Percentiles rank a stretch among this genome's conserved stretches.
These are phyloP conservation scores for Ogataea degrootiae DNA, from an alignment of 805 yeast genomes.

Conservation along the genomic window DNA sequence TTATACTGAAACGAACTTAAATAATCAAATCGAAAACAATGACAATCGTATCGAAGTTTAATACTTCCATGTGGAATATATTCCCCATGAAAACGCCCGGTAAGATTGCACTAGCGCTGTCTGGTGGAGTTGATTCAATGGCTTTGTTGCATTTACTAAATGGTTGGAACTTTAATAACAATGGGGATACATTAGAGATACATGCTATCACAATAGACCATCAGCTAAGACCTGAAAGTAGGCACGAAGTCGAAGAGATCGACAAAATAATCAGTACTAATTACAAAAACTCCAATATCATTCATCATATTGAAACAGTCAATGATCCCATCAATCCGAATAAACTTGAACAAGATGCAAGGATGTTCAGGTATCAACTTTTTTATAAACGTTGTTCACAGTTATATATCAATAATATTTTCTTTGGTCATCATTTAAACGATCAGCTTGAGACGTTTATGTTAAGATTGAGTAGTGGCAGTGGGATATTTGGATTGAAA, in stretches of 20 bases:
- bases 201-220: slow-evolving; percentile 68
- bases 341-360: slow-evolving; percentile 50
- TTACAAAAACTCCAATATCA: slow-evolving; percentile 4
- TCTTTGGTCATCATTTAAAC: slow-evolving; percentile 64
- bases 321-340: slow-evolving; percentile 7
- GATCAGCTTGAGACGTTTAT: slow-evolving; percentile 72
- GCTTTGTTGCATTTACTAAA: slow-evolving; percentile 50
- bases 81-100: not conserved
- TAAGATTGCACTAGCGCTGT: slow-evolving; percentile 43
- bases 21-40: too few species aligned
- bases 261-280: slow-evolving; percentile 13
- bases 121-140: slow-evolving; percentile 85
- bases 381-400: slow-evolving; percentile 38
- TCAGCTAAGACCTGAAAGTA: slow-evolving; percentile 43
- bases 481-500: slow-evolving; percentile 52
- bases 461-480: slow-evolving; percentile 43
- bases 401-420: slow-evolving; percentile 32
- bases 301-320: slow-evolving; percentile 24
- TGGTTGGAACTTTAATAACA: slow-evolving; percentile 9
- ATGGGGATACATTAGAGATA: slow-evolving; percentile 18
- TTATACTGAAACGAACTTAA: too few species aligned
- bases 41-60: not conserved
- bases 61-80: not conserved
- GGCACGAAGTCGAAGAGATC: slow-evolving; percentile 44
- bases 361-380: slow-evolving; percentile 45